Conservation (phyloP, 192 early-diverging fungal species). For the Podochytrium sp. region DNA sequence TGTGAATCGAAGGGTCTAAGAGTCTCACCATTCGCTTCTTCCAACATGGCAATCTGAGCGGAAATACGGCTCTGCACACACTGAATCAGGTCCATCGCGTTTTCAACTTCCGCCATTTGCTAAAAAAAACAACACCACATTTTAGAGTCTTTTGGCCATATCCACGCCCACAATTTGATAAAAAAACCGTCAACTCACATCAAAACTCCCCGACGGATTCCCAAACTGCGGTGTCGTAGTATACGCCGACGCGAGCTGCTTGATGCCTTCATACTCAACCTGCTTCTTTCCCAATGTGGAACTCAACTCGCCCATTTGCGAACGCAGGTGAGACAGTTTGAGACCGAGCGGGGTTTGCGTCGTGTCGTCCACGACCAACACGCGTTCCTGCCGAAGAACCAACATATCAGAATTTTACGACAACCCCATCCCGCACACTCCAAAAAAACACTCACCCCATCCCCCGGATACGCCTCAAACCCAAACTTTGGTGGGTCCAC, state of each 20-base stretch:
- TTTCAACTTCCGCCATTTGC: constrained; percentile 49
- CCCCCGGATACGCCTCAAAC: constrained; percentile 39
- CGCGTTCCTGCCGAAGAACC: not conserved
- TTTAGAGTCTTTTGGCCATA: not conserved
- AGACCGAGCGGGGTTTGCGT: constrained; percentile 49
- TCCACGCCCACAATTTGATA: not conserved
- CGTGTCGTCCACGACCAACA: constrained; percentile 48
- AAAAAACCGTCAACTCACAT: constrained; percentile 23
- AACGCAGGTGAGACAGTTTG: constrained; percentile 38
- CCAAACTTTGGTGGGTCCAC: constrained; percentile 29
- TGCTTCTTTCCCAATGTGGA: constrained; percentile 31
- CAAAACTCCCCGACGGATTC: constrained; percentile 32
- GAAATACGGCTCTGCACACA: constrained; percentile 26
- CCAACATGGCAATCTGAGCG: constrained; percentile 37
- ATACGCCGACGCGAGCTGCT: constrained; percentile 42
- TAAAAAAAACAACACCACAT: too few relatives aligned
- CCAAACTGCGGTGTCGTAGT: constrained; percentile 43
- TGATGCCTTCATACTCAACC: constrained; percentile 39
- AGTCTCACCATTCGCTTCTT: constrained; percentile 27
- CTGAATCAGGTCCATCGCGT: constrained; percentile 42
- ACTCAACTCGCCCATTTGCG: constrained; percentile 34
- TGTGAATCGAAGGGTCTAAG: too few relatives aligned
- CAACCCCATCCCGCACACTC: not conserved
- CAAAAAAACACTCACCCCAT: constrained; percentile 34
- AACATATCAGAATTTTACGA: not conserved